Evolutionary conservation across 1,284 basidiomycete species (phyloP), one percentile per base, ranked within the genome.

Genomic region (Trichosporon ovoides): DNA sequence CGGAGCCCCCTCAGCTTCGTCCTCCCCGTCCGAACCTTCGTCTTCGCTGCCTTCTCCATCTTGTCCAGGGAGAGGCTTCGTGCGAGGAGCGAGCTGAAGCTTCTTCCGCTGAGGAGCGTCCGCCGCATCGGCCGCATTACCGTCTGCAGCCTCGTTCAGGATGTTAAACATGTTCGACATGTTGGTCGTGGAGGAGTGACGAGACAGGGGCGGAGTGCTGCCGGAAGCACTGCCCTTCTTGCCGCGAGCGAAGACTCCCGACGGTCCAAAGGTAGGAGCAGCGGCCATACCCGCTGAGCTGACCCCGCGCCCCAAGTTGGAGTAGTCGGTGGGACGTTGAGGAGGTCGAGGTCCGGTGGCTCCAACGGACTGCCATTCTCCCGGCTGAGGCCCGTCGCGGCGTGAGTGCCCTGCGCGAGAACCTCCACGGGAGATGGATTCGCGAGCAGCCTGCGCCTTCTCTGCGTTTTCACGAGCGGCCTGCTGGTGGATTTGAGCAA

Each of bases 111-210:
- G 84, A 19, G 83, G 77, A 56, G 78, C 77, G 63, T 79, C 77
- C 3, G 80, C 78, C 1, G 72, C 70, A 5, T 77, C 78, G 7
- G 79, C 67, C 3, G 69, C 65, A 58, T 78, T 77, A n/a, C 79
- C 70, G 31, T 84, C 85, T 1, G 75, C 78, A 2, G 79, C 73
- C 22, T 83, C 80, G 66, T 81, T 83, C 52, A 90, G 84, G 80
- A 88, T 83, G 16, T 85, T 85, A 79, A 93, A 93, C 87, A 91
- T 91, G 77, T 92, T 93, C 58, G 83, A 82, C 88, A 92, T 94
- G 78, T 95, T 96, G 61, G 84, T 82, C 58, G 79, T 85, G 46
- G 90, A 93, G 66, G 82, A 85, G 31, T 86, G 85, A 52, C 91
- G 84, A 7, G 89, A 87, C 14, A 92, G 78, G 3, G 87, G 83